phyloP scores from a whole-genome alignment of 495 filamentous ascomycete species.

The Daldinia childiae region DNA sequence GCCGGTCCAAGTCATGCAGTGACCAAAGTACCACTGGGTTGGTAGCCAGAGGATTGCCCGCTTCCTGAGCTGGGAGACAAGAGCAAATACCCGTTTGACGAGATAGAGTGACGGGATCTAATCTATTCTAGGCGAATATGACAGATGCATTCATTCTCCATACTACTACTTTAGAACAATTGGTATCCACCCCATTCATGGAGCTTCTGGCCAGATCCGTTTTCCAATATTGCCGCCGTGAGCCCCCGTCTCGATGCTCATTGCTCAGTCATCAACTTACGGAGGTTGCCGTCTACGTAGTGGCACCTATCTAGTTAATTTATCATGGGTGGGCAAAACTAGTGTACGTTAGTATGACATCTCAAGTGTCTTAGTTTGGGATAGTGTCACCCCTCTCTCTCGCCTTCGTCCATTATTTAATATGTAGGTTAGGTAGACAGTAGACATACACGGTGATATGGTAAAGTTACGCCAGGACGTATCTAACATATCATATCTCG shows the following conservation, averaged over 20 bases:
- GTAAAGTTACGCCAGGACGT: slow-evolving; percentile 18
- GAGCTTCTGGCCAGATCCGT: slow-evolving; percentile 17
- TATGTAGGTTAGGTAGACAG: no score
- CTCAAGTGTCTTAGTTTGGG: slow-evolving; percentile 26
- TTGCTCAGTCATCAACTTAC: slow-evolving; percentile 19
- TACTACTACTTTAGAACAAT: slow-evolving; percentile 15
- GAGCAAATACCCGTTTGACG: slow-evolving; percentile 19
- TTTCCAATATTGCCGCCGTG: slow-evolving; percentile 24
- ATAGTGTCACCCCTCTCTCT: slow-evolving; percentile 18
- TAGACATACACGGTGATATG: background rate
- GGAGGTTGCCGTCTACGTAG: slow-evolving; percentile 32
- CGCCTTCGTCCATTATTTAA: slow-evolving; percentile 21
- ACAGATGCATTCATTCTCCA: slow-evolving; percentile 23
- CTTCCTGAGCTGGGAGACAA: slow-evolving; percentile 2
- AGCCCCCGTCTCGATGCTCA: slow-evolving; percentile 21
- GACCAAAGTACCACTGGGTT: slow-evolving; percentile 35
- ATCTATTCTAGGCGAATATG: slow-evolving; percentile 29
- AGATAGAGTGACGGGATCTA: slow-evolving; percentile 30
- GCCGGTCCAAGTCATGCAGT: slow-evolving; percentile 32
- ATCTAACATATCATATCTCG: slow-evolving; percentile 21
- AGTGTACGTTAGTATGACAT: slow-evolving; percentile 37
- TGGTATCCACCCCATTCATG: slow-evolving; percentile 12
- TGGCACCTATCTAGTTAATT: slow-evolving; percentile 1
- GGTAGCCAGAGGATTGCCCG: slow-evolving; percentile 18
- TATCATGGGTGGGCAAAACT: background rate